These are phyloP conservation scores for Nicotiana otophora DNA, from an alignment of 257 asterid genomes.

Conservation along the genomic window DNA sequence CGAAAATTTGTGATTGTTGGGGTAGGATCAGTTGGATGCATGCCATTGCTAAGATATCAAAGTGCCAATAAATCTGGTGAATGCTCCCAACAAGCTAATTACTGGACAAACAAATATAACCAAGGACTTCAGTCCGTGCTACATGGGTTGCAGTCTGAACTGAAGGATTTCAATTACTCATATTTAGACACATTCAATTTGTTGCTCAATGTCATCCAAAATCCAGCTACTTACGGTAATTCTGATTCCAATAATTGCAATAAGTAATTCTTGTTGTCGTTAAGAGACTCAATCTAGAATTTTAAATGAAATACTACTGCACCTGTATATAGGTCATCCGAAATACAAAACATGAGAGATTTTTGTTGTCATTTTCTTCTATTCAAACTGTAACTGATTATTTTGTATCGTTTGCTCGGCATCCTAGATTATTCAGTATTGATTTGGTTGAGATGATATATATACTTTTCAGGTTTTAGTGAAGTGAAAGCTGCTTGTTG, in stretches of 20 bases:
- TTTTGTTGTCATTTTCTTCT: not conserved
- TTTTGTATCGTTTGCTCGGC: not conserved
- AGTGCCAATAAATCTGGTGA: conserved; percentile 28
- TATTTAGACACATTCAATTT: conserved; percentile 41
- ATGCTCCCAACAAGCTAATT: conserved; percentile 44
- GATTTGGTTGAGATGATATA: not conserved
- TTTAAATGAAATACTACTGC: too few relatives aligned
- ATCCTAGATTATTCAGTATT: not conserved
- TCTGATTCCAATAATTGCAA: not conserved
- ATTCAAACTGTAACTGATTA: not conserved
- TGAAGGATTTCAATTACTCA: conserved; percentile 44
- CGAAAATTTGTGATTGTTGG: conserved; percentile 47
- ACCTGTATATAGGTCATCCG: too few relatives aligned
- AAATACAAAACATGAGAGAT: too few relatives aligned
- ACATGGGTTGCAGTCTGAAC: conserved; percentile 34
- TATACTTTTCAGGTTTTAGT: conserved; percentile 38
- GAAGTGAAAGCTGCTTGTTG: conserved; percentile 76
- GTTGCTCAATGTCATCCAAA: conserved; percentile 35
- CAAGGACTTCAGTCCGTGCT: conserved; percentile 38
- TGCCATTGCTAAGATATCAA: conserved; percentile 41
- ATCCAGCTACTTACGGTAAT: conserved; percentile 54
- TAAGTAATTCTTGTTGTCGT: not conserved
- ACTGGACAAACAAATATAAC: conserved; percentile 49
- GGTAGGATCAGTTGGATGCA: conserved; percentile 53
- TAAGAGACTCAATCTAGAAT: too few relatives aligned